Evolutionary conservation across 192 early-diverging fungal genomes (phyloP).

Genomic region (Linnemannia exigua): DNA sequence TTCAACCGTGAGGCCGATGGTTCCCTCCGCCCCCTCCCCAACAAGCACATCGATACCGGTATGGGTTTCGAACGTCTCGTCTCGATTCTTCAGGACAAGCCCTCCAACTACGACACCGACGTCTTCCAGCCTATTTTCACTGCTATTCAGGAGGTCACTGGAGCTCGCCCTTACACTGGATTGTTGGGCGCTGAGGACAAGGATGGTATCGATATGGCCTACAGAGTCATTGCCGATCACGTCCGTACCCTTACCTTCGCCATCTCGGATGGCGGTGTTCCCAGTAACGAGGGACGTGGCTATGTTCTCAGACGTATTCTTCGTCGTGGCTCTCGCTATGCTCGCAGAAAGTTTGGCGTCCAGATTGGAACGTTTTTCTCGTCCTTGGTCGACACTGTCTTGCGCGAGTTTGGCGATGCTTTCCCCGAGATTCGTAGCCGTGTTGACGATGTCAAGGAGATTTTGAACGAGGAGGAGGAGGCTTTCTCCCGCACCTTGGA

Average conservation of each 20-base stretch:
- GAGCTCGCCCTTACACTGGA: constrained; percentile 87
- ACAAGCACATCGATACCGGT: constrained; percentile 98
- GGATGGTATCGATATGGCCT: constrained; percentile 98
- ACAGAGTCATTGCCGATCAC: constrained; percentile 99
- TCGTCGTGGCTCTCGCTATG: constrained; percentile 94
- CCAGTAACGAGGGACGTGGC: constrained; percentile 98
- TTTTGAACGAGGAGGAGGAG: constrained; percentile 96
- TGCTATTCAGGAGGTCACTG: constrained; percentile 89
- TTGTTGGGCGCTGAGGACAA: constrained; percentile 90
- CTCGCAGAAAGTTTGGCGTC: constrained; percentile 90
- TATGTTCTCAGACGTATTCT: constrained; percentile 98
- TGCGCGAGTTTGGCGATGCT: constrained; percentile 89
- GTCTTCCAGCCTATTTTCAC: constrained; percentile 87
- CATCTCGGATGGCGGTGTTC: constrained; percentile 96
- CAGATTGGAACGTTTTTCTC: constrained; percentile 96
- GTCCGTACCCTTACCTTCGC: constrained; percentile 96
- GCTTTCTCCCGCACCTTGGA: constrained; percentile 97
- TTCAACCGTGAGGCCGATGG: constrained; percentile 97
- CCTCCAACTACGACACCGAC: constrained; percentile 99
- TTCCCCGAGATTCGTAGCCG: constrained; percentile 91
- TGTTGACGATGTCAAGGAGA: constrained; percentile 91
- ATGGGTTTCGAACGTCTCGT: constrained; percentile 97
- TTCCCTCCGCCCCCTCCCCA: constrained; percentile 88
- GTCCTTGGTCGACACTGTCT: constrained; percentile 90
- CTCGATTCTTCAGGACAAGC: constrained; percentile 93